Percentiles rank a stretch among this genome's conserved stretches.
phyloP scores from a whole-genome alignment of 306 rosid species.

The Vigna angularis region DNA sequence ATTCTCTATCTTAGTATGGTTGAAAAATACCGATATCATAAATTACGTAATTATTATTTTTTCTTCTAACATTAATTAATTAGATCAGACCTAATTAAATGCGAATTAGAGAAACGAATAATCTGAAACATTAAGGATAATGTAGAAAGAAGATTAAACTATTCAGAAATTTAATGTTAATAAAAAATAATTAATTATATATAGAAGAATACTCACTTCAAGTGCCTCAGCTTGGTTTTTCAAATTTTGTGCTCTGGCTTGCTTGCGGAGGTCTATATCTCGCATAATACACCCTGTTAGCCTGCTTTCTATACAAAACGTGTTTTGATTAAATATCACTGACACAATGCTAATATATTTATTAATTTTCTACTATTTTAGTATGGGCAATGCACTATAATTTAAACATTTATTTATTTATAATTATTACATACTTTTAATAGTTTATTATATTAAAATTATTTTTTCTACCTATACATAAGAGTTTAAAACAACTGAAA shows the following conservation, averaged over 20 bases:
- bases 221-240: neutral
- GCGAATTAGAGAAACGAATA: neutral
- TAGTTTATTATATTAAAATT: neutral
- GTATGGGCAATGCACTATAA: no score
- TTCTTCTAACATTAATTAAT: neutral
- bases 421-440: neutral
- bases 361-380: neutral
- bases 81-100: no score
- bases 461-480: neutral
- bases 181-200: no score
- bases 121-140: no score
- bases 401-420: neutral
- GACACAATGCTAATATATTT: neutral
- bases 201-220: constrained; percentile 12
- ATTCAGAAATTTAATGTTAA: no score
- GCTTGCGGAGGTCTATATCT: constrained; percentile 8
- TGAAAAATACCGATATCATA: no score
- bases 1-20: no score
- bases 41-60: no score
- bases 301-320: neutral
- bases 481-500: no score
- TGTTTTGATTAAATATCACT: neutral
- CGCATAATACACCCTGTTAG: constrained; percentile 28
- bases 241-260: neutral
- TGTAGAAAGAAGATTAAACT: no score